phyloP scores from a whole-genome alignment of 208 protist genomes.

The Spongospora subterranea region DNA sequence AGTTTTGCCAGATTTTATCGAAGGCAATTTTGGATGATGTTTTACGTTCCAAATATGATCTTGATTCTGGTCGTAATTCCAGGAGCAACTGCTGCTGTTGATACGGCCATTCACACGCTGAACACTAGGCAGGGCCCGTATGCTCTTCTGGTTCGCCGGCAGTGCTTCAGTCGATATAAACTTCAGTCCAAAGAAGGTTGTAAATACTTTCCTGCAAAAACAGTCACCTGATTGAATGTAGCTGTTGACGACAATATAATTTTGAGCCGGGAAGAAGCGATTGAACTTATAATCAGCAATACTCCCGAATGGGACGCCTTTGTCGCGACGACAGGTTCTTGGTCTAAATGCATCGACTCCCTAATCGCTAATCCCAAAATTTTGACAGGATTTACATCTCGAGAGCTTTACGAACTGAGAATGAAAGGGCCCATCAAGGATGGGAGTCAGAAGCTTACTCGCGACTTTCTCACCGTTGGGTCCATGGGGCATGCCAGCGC shows the following conservation, averaged over 20 bases:
- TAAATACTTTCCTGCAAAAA: not conserved
- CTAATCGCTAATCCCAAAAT: not conserved
- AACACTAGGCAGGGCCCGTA: constrained; percentile 74
- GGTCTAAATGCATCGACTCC: not conserved
- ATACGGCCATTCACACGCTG: constrained; percentile 78
- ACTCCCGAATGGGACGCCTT: constrained; percentile 76
- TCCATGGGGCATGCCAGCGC: constrained; percentile 77
- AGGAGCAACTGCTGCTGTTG: constrained; percentile 71
- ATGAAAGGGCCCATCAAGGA: constrained; percentile 60
- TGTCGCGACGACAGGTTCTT: constrained; percentile 78
- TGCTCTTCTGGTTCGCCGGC: constrained; percentile 78
- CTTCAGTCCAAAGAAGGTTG: constrained; percentile 65
- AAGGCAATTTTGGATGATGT: constrained; percentile 68
- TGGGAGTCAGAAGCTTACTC: too few relatives aligned
- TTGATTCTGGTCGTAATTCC: not conserved
- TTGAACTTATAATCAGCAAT: constrained; percentile 79
- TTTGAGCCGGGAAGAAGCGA: constrained; percentile 75
- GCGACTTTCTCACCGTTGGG: constrained; percentile 81
- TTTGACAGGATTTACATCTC: constrained; percentile 70
- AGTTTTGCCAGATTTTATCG: constrained; percentile 75
- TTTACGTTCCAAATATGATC: not conserved
- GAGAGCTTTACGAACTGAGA: constrained; percentile 78
- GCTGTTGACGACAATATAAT: constrained; percentile 67
- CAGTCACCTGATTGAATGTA: not conserved
- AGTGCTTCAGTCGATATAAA: constrained; percentile 73